Conservation (phyloP, 2,329 filamentous ascomycete genomes). For the Clarireedia paspali region DNA sequence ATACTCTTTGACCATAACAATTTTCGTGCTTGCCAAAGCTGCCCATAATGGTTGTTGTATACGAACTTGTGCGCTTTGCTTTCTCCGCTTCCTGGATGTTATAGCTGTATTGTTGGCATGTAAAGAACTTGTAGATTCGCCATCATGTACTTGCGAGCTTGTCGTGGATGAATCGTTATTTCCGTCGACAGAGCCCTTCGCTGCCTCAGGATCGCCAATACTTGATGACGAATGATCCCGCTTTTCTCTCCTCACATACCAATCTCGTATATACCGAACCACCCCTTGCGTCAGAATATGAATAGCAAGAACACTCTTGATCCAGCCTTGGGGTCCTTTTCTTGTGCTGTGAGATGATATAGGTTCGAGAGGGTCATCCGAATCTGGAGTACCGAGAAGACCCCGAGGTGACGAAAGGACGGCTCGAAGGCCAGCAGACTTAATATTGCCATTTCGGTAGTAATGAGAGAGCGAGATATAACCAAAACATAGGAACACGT, state of each 20-base stretch:
- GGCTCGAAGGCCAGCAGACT: slow-evolving; percentile 22
- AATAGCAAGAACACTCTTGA: slow-evolving; percentile 61
- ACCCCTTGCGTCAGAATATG: slow-evolving; percentile 70
- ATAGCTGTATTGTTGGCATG: slow-evolving; percentile 34
- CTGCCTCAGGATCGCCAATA: slow-evolving; percentile 55
- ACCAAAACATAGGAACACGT: slow-evolving; percentile 61
- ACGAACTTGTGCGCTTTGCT: slow-evolving; percentile 84
- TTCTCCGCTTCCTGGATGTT: slow-evolving; percentile 72
- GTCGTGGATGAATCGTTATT: slow-evolving; percentile 37
- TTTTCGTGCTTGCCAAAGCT: slow-evolving; percentile 89
- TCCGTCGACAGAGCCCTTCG: slow-evolving; percentile 41
- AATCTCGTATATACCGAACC: slow-evolving; percentile 62
- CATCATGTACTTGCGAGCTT: slow-evolving; percentile 18
- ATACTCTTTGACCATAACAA: slow-evolving; percentile 88
- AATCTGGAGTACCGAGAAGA: slow-evolving; percentile 22
- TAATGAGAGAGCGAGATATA: slow-evolving; percentile 45
- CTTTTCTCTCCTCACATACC: slow-evolving; percentile 56
- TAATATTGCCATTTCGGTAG: slow-evolving; percentile 21
- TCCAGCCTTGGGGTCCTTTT: slow-evolving; percentile 46
- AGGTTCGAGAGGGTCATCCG: slow-evolving; percentile 42
- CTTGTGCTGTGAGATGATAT: slow-evolving; percentile 41
- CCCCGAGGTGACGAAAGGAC: slow-evolving; percentile 23
- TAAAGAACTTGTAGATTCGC: slow-evolving; percentile 20
- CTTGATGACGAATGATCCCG: slow-evolving; percentile 40
- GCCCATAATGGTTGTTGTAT: slow-evolving; percentile 92